These are phyloP conservation scores for Arthromyces matolae DNA, from an alignment of 768 basidiomycete species.

Conservation along the genomic window DNA sequence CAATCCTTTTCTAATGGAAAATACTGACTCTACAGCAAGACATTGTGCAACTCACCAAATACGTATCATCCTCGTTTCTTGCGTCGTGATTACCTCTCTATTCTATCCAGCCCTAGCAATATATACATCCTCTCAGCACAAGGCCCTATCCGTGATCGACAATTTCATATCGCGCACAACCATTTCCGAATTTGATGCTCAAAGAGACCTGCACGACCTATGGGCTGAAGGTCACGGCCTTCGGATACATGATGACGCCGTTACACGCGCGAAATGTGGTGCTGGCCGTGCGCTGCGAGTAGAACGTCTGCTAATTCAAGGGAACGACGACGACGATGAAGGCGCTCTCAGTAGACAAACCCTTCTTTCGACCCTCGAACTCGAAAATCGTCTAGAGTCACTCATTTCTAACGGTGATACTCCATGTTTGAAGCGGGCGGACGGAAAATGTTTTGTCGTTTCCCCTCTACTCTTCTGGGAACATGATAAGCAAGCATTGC, in stretches of 20 bases:
- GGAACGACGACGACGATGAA: slow-evolving; percentile 41
- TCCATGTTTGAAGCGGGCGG: slow-evolving; percentile 51
- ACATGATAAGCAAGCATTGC: slow-evolving; percentile 52
- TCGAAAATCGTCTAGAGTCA: slow-evolving; percentile 56
- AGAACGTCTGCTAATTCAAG: slow-evolving; percentile 73
- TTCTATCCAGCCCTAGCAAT: slow-evolving; percentile 88
- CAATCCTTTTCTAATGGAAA: not conserved
- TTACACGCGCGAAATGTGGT: slow-evolving; percentile 68
- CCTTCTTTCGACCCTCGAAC: slow-evolving; percentile 57
- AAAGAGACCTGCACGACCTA: slow-evolving; percentile 64
- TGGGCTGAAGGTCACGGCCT: slow-evolving; percentile 68
- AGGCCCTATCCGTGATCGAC: slow-evolving; percentile 63
- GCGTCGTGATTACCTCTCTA: slow-evolving; percentile 83
- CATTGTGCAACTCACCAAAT: slow-evolving; percentile 91
- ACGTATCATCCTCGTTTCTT: slow-evolving; percentile 81
- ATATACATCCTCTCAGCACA: slow-evolving; percentile 71
- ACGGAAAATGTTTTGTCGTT: slow-evolving; percentile 62
- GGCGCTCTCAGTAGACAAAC: slow-evolving; percentile 59
- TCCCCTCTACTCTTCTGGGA: slow-evolving; percentile 78
- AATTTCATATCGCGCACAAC: slow-evolving; percentile 53
- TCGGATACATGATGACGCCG: slow-evolving; percentile 64
- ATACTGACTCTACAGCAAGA: slow-evolving; percentile 35
- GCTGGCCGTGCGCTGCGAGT: slow-evolving; percentile 67
- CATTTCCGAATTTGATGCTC: slow-evolving; percentile 49
- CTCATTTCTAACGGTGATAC: slow-evolving; percentile 35